Conservation (phyloP, 495 filamentous ascomycete species). For the Lasiosphaeria hispida region DNA sequence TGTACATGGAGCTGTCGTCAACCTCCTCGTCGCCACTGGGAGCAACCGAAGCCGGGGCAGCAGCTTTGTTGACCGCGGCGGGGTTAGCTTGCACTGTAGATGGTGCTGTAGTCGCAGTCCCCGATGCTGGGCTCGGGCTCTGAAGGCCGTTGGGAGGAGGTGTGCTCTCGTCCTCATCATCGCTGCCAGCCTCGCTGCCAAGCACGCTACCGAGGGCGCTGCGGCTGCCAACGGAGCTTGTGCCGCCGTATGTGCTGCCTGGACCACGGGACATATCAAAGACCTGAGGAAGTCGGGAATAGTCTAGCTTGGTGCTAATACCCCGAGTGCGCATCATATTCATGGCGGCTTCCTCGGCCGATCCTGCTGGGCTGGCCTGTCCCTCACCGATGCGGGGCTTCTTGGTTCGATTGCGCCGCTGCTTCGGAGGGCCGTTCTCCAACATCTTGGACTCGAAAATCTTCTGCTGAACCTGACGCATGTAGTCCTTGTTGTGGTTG, state of each 20-base stretch:
- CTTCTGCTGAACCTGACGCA: slow-evolving; percentile 78
- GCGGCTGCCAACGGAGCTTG: slow-evolving; percentile 21
- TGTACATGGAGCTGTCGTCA: slow-evolving; percentile 21
- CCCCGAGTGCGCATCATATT: slow-evolving; percentile 69
- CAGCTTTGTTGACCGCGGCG: background rate
- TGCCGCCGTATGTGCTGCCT: slow-evolving; percentile 31
- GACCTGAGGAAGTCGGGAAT: slow-evolving; percentile 60
- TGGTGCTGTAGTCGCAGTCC: background rate
- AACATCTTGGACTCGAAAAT: slow-evolving; percentile 62
- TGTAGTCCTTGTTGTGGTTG: slow-evolving; percentile 87
- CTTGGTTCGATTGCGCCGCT: slow-evolving; percentile 48
- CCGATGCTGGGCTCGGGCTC: background rate
- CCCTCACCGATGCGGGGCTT: slow-evolving; percentile 58
- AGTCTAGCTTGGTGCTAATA: slow-evolving; percentile 82
- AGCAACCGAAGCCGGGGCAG: background rate
- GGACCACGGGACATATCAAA: slow-evolving; percentile 44
- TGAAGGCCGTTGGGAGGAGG: background rate
- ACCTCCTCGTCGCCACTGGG: slow-evolving; percentile 12
- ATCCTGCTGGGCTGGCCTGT: slow-evolving; percentile 51
- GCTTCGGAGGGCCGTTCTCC: slow-evolving; percentile 50
- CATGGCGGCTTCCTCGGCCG: slow-evolving; percentile 70
- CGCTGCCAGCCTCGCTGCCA: slow-evolving; percentile 22
- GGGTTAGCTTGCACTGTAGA: background rate
- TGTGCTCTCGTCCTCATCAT: slow-evolving; percentile 2
- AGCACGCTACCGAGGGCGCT: slow-evolving; percentile 20